phyloP scores from a whole-genome alignment of 176 grass and related monocot species.

The Tillandsia fasciculata region DNA sequence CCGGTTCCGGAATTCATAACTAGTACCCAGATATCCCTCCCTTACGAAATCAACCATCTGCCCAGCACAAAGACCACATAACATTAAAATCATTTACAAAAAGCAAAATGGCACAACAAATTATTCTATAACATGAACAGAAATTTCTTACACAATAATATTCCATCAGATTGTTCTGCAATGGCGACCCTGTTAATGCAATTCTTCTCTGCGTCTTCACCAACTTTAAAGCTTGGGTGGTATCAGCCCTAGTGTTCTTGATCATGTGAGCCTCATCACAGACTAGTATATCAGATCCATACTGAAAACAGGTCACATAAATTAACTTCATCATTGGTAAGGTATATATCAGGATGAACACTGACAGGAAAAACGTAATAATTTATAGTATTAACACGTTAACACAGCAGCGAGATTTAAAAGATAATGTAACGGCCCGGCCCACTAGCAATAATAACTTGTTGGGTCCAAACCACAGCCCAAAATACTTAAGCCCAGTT shows the following conservation, averaged over 20 bases:
- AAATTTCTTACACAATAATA: conserved; percentile 85
- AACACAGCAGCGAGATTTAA: too few species aligned
- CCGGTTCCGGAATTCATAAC: conserved; percentile 96
- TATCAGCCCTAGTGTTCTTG: conserved; percentile 89
- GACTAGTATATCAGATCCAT: conserved; percentile 92
- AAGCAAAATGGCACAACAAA: background rate
- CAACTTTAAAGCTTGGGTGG: conserved; percentile 85
- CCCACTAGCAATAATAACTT: too few species aligned
- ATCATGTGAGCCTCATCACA: conserved; percentile 99
- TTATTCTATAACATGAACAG: conserved; percentile 14
- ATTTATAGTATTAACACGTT: background rate
- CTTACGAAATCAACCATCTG: conserved; percentile 99
- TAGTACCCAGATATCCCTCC: conserved; percentile 94
- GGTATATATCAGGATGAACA: background rate
- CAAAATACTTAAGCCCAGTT: too few species aligned
- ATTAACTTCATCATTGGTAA: conserved; percentile 9
- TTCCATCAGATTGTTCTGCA: conserved; percentile 99
- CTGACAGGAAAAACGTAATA: background rate
- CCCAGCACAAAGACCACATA: conserved; percentile 34
- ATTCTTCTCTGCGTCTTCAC: conserved; percentile 91
- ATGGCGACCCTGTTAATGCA: conserved; percentile 88
- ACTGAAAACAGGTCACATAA: conserved; percentile 28
- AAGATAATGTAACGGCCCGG: too few species aligned
- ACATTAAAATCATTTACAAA: conserved; percentile 14
- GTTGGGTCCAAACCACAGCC: too few species aligned